Evolutionary conservation across 1,284 basidiomycete species (phyloP).

Genomic region (Athelia sp.): DNA sequence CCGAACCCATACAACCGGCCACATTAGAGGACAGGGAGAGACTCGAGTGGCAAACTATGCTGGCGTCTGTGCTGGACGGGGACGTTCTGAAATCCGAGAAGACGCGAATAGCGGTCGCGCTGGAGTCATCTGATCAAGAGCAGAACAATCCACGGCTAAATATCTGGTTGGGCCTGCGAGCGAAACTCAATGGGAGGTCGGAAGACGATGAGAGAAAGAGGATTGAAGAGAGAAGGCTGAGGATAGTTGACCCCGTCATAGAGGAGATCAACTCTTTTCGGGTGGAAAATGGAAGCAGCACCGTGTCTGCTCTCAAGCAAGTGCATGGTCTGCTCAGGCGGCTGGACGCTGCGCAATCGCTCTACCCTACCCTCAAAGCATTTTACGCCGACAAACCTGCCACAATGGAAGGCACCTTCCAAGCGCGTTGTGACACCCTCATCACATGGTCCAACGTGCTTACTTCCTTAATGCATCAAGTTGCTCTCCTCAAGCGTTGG

Average conservation of each 20-base stretch:
- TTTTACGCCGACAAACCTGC: slow-evolving; percentile 77
- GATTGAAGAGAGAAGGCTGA: slow-evolving; percentile 78
- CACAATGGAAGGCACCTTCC: slow-evolving; percentile 64
- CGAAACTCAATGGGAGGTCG: slow-evolving; percentile 76
- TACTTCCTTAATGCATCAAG: slow-evolving; percentile 72
- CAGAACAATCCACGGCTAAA: slow-evolving; percentile 61
- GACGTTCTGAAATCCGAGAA: slow-evolving; percentile 94
- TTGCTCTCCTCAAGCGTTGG: slow-evolving; percentile 81
- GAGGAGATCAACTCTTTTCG: slow-evolving; percentile 80
- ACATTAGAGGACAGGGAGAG: slow-evolving; percentile 75
- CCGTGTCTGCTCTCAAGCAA: slow-evolving; percentile 58
- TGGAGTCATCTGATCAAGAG: slow-evolving; percentile 65
- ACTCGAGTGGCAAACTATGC: slow-evolving; percentile 92
- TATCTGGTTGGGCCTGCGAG: slow-evolving; percentile 90
- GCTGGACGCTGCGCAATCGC: slow-evolving; percentile 78
- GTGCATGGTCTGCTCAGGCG: slow-evolving; percentile 74
- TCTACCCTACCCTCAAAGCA: slow-evolving; percentile 83
- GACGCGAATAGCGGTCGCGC: slow-evolving; percentile 75
- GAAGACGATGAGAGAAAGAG: slow-evolving; percentile 80
- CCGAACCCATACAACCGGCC: slow-evolving; percentile 55
- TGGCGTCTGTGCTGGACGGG: slow-evolving; percentile 87
- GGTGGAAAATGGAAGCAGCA: slow-evolving; percentile 32
- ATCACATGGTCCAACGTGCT: slow-evolving; percentile 88
- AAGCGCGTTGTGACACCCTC: slow-evolving; percentile 78
- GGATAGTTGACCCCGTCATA: slow-evolving; percentile 78